Conservation (phyloP, 2,329 filamentous ascomycete genomes). For the Aspergillus clavatus region DNA sequence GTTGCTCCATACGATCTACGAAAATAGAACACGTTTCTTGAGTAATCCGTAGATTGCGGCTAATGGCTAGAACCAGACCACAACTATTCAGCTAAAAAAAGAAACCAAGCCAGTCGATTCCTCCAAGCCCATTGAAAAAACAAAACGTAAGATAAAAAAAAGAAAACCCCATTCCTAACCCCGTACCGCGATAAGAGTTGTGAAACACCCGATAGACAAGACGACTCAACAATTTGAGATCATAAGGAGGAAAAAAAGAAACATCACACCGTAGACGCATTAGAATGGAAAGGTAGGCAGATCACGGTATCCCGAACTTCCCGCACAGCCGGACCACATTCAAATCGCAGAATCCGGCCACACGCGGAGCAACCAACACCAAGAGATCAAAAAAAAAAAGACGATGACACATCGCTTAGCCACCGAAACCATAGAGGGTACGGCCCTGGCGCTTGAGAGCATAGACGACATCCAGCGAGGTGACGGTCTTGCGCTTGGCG, state of each 20-base stretch:
- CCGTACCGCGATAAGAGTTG: conserved; percentile 9
- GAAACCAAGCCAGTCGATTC: conserved; percentile 3
- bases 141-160: conserved; percentile 9
- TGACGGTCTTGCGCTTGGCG: conserved; percentile 63
- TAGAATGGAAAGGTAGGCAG: conserved; percentile 8
- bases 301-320: not conserved
- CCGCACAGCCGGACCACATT: not conserved
- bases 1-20: too few relatives aligned
- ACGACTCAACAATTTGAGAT: not conserved
- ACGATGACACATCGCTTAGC: too few relatives aligned
- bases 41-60: too few relatives aligned
- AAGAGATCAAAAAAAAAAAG: not conserved
- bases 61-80: not conserved
- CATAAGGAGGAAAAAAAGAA: conserved; percentile 10
- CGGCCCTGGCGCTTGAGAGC: conserved; percentile 61
- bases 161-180: conserved; percentile 7
- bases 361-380: not conserved
- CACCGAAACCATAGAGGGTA: conserved; percentile 82
- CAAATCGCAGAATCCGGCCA: too few relatives aligned
- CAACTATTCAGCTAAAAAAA: conserved; percentile 5
- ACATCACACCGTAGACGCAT: conserved; percentile 21
- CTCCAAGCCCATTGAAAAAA: conserved; percentile 2
- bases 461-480: conserved; percentile 59
- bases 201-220: conserved; percentile 5
- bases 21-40: too few relatives aligned